Conservation (phyloP, 257 asterid species). For the Nicotiana knightiana region DNA sequence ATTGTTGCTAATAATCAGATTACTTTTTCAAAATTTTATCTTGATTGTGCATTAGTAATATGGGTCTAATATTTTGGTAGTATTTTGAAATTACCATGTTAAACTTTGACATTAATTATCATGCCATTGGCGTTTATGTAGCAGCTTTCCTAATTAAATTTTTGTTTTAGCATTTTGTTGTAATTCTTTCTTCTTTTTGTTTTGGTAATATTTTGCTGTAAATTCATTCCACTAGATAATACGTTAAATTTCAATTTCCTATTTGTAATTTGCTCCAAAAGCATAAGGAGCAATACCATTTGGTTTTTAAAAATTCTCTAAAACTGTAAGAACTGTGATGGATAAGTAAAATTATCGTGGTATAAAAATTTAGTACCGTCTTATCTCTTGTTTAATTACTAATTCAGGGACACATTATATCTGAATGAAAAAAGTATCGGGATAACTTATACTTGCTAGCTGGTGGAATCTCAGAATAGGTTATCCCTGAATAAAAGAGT, state of each 20-base stretch:
- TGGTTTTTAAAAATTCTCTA: neutral
- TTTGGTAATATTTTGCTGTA: too few relatives aligned
- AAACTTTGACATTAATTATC: neutral
- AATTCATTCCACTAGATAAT: neutral
- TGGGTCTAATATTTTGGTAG: neutral
- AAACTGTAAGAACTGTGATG: too few relatives aligned
- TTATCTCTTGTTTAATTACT: too few relatives aligned
- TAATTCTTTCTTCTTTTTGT: too few relatives aligned
- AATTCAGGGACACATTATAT: too few relatives aligned
- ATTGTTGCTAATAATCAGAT: neutral
- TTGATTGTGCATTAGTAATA: neutral
- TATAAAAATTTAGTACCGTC: too few relatives aligned
- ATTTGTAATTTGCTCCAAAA: neutral
- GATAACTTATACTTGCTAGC: too few relatives aligned
- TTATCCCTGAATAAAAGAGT: too few relatives aligned
- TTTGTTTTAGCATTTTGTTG: too few relatives aligned
- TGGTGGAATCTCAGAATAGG: too few relatives aligned
- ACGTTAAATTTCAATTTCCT: neutral
- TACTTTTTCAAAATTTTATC: neutral
- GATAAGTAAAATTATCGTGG: too few relatives aligned
- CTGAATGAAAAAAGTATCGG: fast-evolving
- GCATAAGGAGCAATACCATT: neutral
- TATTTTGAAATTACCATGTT: neutral
- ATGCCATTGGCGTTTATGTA: neutral
- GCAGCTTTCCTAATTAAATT: neutral